Conservation (phyloP, 1,139 yeast genomes). For the Diutina scorzettiae region DNA sequence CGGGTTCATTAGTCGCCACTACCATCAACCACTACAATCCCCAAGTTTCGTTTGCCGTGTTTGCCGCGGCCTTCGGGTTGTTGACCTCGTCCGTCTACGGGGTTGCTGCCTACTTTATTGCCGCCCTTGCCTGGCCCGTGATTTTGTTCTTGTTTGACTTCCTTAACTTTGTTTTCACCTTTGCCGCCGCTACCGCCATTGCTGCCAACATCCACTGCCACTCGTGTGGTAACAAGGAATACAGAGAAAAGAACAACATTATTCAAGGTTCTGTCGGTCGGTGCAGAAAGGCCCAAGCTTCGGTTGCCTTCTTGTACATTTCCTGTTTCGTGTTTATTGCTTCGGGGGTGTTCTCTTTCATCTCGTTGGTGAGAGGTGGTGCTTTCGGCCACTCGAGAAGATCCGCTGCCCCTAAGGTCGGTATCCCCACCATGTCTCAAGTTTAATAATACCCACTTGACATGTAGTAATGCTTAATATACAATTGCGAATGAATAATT, state of each 20-base stretch:
- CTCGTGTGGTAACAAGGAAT: slow-evolving; percentile 63
- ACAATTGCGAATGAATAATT: not conserved
- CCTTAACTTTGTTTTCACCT: slow-evolving; percentile 81
- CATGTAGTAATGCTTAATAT: not conserved
- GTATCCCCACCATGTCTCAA: slow-evolving; percentile 83
- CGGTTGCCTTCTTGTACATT: slow-evolving; percentile 83
- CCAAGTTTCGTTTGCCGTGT: slow-evolving; percentile 80
- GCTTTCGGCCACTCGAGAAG: slow-evolving; percentile 43
- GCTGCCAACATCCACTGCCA: slow-evolving; percentile 83
- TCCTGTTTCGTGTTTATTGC: slow-evolving; percentile 66
- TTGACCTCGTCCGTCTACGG: slow-evolving; percentile 77
- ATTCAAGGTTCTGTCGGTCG: slow-evolving; percentile 67
- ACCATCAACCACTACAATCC: slow-evolving; percentile 46
- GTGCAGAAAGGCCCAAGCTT: slow-evolving; percentile 94
- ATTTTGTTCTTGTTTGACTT: slow-evolving; percentile 66
- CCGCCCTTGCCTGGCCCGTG: slow-evolving; percentile 80
- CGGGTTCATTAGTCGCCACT: slow-evolving; percentile 74
- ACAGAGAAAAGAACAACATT: slow-evolving; percentile 53
- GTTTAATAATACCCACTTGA: slow-evolving; percentile 28
- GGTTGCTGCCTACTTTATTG: slow-evolving; percentile 61
- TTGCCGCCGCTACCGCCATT: slow-evolving; percentile 88
- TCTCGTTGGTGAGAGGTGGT: slow-evolving; percentile 57
- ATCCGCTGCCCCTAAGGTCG: slow-evolving; percentile 48
- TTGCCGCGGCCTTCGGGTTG: slow-evolving; percentile 77
- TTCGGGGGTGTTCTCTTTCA: slow-evolving; percentile 49